These are phyloP conservation scores for Wallacemonas sp. DNA, from an alignment of 208 protist genomes.

Conservation along the genomic window DNA sequence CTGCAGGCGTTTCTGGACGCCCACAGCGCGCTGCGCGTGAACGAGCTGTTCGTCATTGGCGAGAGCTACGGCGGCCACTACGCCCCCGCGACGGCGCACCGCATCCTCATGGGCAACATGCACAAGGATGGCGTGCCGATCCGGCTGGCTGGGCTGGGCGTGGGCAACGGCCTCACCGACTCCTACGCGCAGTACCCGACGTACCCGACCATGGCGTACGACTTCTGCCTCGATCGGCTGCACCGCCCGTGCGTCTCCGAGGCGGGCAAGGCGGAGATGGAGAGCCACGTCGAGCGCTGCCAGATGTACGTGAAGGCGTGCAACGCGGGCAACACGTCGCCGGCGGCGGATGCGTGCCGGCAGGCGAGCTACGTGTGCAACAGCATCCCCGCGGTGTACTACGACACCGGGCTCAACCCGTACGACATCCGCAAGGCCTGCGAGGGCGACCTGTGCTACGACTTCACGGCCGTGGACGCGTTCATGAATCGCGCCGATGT, in stretches of 20 bases:
- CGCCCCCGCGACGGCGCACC: slow-evolving; percentile 42
- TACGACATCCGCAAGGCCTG: slow-evolving; percentile 85
- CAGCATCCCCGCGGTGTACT: slow-evolving; percentile 38
- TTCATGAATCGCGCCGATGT: slow-evolving; percentile 70
- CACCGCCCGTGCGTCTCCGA: slow-evolving; percentile 47
- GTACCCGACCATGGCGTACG: slow-evolving; percentile 68
- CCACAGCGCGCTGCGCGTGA: slow-evolving; percentile 34
- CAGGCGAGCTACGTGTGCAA: slow-evolving; percentile 36
- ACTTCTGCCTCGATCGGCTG: slow-evolving; percentile 48
- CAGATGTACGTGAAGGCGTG: slow-evolving; percentile 20
- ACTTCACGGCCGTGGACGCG: slow-evolving; percentile 44
- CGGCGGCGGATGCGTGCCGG: slow-evolving; percentile 26
- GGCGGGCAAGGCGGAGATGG: slow-evolving; percentile 15
- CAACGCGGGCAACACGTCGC: slow-evolving; percentile 16
- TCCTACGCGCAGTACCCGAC: slow-evolving; percentile 68
- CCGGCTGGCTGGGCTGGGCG: slow-evolving; percentile 64
- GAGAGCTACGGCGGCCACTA: too few relatives aligned
- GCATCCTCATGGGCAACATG: slow-evolving; percentile 47
- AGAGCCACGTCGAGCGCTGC: slow-evolving; percentile 12
- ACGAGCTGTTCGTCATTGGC: slow-evolving; percentile 73
- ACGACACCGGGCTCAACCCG: slow-evolving; percentile 63
- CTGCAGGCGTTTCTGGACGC: slow-evolving; percentile 63
- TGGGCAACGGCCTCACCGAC: slow-evolving; percentile 91
- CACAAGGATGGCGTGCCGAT: slow-evolving; percentile 33
- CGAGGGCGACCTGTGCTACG: slow-evolving; percentile 80